phyloP scores from a whole-genome alignment of 2,329 filamentous ascomycete species.

The Calonectria pteridis region DNA sequence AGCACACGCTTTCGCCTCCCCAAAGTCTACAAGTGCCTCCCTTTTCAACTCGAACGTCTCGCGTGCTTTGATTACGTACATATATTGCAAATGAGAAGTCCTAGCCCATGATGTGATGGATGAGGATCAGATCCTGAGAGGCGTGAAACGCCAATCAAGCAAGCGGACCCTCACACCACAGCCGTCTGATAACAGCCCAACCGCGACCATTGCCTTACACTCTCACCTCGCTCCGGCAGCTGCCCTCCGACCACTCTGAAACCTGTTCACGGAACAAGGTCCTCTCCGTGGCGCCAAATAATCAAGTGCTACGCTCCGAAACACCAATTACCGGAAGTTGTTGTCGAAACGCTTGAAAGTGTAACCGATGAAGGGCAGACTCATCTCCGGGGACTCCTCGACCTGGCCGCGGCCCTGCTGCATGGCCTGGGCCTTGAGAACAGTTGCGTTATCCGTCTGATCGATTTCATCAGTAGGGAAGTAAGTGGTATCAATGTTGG shows the following conservation, averaged over 20 bases:
- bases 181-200: slow-evolving; percentile 17
- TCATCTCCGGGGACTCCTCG: slow-evolving; percentile 93
- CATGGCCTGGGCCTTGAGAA: slow-evolving; percentile 85
- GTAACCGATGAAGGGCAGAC: slow-evolving; percentile 77
- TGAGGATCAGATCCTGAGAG: neutral
- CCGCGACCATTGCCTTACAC: neutral
- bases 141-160: neutral
- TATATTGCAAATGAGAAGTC: slow-evolving; percentile 21
- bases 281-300: slow-evolving; percentile 2
- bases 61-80: slow-evolving; percentile 20
- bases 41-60: slow-evolving; percentile 18
- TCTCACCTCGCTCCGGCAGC: neutral
- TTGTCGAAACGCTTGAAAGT: slow-evolving; percentile 95
- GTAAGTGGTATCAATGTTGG: slow-evolving; percentile 96
- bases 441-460: slow-evolving; percentile 92
- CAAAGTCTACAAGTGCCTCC: slow-evolving; percentile 31
- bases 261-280: slow-evolving; percentile 39
- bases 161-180: neutral
- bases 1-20: slow-evolving; percentile 27
- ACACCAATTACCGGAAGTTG: slow-evolving; percentile 67
- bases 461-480: slow-evolving; percentile 99
- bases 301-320: slow-evolving; percentile 6
- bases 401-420: slow-evolving; percentile 70
- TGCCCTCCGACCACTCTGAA: neutral
- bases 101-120: slow-evolving; percentile 14